A percentile compares a stretch with the other conserved stretches of the same genome.
phyloP scores from a whole-genome alignment of 75 land plant species.

The Cunninghamia lanceolata region DNA sequence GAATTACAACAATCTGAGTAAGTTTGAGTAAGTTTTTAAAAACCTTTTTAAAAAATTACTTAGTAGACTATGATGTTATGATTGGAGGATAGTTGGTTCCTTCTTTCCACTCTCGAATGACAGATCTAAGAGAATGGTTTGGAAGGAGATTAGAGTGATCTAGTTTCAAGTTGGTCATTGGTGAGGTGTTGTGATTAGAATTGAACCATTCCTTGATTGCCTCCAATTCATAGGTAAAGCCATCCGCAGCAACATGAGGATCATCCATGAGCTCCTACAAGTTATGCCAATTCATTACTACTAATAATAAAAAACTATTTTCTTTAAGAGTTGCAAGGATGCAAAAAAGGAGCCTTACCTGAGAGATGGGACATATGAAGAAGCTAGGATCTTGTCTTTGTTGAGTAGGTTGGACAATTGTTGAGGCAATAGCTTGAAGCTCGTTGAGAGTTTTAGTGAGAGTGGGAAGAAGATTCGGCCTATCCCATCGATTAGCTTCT shows the following conservation, averaged over 20 bases:
- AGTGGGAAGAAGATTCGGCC: constrained; percentile 47
- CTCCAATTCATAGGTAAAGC: background rate
- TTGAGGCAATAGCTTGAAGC: constrained; percentile 24
- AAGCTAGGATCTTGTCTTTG: constrained; percentile 18
- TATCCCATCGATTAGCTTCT: constrained; percentile 34
- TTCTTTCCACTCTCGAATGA: constrained; percentile 50
- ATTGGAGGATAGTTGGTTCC: background rate
- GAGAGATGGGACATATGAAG: constrained; percentile 51
- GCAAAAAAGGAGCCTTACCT: constrained; percentile 24
- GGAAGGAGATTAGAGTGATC: constrained; percentile 36
- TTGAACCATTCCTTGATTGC: constrained; percentile 4
- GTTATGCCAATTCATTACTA: background rate
- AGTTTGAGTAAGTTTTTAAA: too few species aligned
- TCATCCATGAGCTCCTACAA: constrained; percentile 10
- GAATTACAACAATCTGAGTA: too few species aligned
- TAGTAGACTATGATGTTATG: background rate
- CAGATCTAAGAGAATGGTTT: constrained; percentile 48
- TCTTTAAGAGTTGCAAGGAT: background rate
- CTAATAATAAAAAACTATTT: background rate
- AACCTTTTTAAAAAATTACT: too few species aligned
- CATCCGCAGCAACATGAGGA: constrained; percentile 4
- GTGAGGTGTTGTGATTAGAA: background rate
- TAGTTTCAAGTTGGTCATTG: constrained; percentile 45
- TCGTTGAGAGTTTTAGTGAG: constrained; percentile 47
- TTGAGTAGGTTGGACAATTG: background rate